These are phyloP conservation scores for Cenchrus fungigraminus DNA, from an alignment of 176 grass and related monocot species.

Conservation along the genomic window DNA sequence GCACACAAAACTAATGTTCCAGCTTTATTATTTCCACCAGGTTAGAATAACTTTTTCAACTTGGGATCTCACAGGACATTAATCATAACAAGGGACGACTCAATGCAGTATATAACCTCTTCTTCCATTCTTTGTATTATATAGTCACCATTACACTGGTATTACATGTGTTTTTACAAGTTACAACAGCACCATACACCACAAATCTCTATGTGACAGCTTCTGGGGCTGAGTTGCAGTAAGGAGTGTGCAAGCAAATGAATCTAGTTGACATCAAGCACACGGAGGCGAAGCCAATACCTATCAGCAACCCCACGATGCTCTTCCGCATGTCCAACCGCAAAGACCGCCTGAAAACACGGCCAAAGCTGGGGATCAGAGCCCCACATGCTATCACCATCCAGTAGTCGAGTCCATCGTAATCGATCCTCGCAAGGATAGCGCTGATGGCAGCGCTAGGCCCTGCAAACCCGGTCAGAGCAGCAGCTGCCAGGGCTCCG, in stretches of 20 bases:
- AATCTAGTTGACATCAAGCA: constrained; percentile 93
- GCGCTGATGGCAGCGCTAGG: constrained; percentile 80
- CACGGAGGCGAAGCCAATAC: constrained; percentile 71
- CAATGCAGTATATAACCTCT: neutral
- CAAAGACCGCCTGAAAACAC: constrained; percentile 70
- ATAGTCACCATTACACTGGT: constrained; percentile 32
- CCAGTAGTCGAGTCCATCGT: constrained; percentile 82
- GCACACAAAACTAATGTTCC: neutral
- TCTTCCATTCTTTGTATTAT: constrained; percentile 7
- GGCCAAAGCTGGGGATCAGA: constrained; percentile 76
- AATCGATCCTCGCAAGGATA: constrained; percentile 82
- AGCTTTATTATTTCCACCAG: no score
- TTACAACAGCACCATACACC: neutral
- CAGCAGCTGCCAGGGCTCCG: constrained; percentile 78
- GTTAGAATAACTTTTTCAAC: no score
- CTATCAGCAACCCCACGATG: constrained; percentile 72
- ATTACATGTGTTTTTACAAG: constrained; percentile 47
- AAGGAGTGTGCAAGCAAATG: constrained; percentile 97
- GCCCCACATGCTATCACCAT: constrained; percentile 92
- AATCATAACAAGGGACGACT: neutral
- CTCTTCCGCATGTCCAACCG: constrained; percentile 74
- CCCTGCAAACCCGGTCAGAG: constrained; percentile 76
- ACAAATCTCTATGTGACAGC: constrained; percentile 73
- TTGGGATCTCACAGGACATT: neutral
- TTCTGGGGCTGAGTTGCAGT: constrained; percentile 97